Conservation (phyloP, 1,139 yeast species). For the Geotrichum fermentans region DNA sequence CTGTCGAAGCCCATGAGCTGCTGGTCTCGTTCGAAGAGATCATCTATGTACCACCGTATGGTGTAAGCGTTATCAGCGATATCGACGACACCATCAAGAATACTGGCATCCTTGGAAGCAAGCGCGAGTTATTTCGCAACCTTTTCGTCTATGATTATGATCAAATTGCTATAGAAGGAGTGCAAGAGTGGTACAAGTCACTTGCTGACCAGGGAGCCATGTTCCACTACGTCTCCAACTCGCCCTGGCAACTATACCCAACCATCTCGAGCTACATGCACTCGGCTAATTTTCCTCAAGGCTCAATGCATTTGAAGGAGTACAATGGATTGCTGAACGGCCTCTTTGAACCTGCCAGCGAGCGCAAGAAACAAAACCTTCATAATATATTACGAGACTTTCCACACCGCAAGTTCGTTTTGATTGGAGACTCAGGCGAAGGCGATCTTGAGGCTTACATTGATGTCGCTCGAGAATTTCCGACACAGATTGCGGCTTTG, state of each 20-base stretch:
- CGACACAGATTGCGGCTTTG: constrained; percentile 63
- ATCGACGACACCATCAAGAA: constrained; percentile 89
- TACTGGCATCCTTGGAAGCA: constrained; percentile 87
- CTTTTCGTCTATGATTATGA: constrained; percentile 62
- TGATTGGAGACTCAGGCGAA: constrained; percentile 95
- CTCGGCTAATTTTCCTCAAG: constrained; percentile 57
- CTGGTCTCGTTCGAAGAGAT: constrained; percentile 22
- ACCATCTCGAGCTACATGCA: constrained; percentile 57
- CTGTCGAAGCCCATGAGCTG: constrained; percentile 26
- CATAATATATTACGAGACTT: constrained; percentile 66
- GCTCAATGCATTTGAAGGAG: constrained; percentile 80
- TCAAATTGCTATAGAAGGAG: constrained; percentile 67
- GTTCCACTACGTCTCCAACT: constrained; percentile 89
- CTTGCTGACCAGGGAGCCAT: constrained; percentile 44
- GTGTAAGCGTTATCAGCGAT: constrained; percentile 79
- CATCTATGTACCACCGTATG: constrained; percentile 36
- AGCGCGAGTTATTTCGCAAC: constrained; percentile 72
- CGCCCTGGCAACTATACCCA: constrained; percentile 85
- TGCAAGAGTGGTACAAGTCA: constrained; percentile 62
- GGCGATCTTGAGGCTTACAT: constrained; percentile 89
- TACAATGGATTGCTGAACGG: constrained; percentile 77
- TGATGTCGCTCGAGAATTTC: constrained; percentile 58
- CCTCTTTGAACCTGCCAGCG: constrained; percentile 79
- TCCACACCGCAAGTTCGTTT: constrained; percentile 67
- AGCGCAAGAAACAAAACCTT: constrained; percentile 66